A percentile compares a stretch with the other conserved stretches of the same genome.
phyloP scores from a whole-genome alignment of 371 early-diverging fungal genomes.

The Coemansia sp. region DNA sequence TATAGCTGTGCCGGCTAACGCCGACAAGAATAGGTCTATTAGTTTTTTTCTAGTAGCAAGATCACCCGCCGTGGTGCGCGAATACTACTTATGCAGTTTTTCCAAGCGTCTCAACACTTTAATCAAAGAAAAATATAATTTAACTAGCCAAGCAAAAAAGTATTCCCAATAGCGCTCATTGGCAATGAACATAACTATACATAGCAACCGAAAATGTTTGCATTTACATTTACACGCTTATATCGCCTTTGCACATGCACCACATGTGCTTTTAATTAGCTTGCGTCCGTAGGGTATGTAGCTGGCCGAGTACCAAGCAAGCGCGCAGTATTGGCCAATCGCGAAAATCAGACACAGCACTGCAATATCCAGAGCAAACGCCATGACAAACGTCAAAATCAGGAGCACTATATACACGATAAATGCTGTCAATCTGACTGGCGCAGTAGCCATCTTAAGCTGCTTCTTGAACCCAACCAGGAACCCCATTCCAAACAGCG shows the following conservation, averaged over 20 bases:
- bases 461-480: conserved; percentile 82
- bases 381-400: conserved; percentile 63
- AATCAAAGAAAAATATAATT: too few relatives aligned
- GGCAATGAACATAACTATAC: too few relatives aligned
- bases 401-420: conserved; percentile 64
- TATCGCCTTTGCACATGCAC: conserved; percentile 17
- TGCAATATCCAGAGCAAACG: conserved; percentile 57
- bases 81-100: too few relatives aligned
- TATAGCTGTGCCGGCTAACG: too few relatives aligned
- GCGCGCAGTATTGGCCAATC: conserved; percentile 78
- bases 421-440: conserved; percentile 67
- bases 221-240: not conserved
- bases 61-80: too few relatives aligned
- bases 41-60: too few relatives aligned
- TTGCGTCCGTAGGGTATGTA: conserved; percentile 70
- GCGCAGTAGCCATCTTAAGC: conserved; percentile 81
- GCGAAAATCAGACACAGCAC: conserved; percentile 72
- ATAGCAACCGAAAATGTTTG: too few relatives aligned
- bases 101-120: too few relatives aligned
- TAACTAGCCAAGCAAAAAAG: too few relatives aligned
- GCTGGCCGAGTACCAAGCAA: conserved; percentile 80
- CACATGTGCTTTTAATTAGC: conserved; percentile 37
- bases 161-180: too few relatives aligned
- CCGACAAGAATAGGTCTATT: too few relatives aligned
- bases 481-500: conserved; percentile 82